Percentiles rank a stretch among this genome's conserved stretches.
These are phyloP conservation scores for Sugiyamaella americana DNA, from an alignment of 805 yeast species.

Conservation along the genomic window DNA sequence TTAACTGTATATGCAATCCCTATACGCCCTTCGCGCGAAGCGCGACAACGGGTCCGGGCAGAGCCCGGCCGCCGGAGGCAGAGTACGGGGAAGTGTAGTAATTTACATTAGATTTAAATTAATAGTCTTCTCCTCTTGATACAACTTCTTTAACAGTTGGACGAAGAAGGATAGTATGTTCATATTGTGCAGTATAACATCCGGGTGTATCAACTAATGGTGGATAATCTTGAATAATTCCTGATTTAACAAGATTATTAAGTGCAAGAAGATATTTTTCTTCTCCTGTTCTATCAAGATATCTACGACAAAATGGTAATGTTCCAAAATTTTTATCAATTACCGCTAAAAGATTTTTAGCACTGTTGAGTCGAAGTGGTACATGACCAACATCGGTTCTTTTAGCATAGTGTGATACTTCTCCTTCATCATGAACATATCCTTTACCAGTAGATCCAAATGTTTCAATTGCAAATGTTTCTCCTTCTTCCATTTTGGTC, in stretches of 20 bases:
- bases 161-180: constrained; percentile 86
- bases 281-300: constrained; percentile 85
- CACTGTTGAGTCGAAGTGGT: constrained; percentile 55
- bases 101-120: constrained; percentile 19
- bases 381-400: constrained; percentile 44
- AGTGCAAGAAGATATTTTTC: constrained; percentile 85
- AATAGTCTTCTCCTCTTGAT: constrained; percentile 92
- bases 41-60: neutral
- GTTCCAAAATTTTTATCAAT: constrained; percentile 87
- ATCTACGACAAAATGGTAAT: constrained; percentile 93
- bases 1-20: too few species aligned
- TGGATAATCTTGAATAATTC: constrained; percentile 88
- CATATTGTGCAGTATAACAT: constrained; percentile 91
- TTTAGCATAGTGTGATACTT: constrained; percentile 87
- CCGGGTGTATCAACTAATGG: constrained; percentile 83
- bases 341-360: constrained; percentile 59
- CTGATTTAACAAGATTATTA: constrained; percentile 76
- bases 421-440: constrained; percentile 78
- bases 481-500: constrained; percentile 99
- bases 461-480: constrained; percentile 95
- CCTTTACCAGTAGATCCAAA: constrained; percentile 97
- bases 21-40: too few species aligned
- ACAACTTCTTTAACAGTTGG: constrained; percentile 92
- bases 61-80: neutral
- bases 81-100: too few species aligned